Percentiles rank a stretch among this genome's conserved stretches.
phyloP scores from a whole-genome alignment of 495 filamentous ascomycete species.

The Oidiodendron maius region DNA sequence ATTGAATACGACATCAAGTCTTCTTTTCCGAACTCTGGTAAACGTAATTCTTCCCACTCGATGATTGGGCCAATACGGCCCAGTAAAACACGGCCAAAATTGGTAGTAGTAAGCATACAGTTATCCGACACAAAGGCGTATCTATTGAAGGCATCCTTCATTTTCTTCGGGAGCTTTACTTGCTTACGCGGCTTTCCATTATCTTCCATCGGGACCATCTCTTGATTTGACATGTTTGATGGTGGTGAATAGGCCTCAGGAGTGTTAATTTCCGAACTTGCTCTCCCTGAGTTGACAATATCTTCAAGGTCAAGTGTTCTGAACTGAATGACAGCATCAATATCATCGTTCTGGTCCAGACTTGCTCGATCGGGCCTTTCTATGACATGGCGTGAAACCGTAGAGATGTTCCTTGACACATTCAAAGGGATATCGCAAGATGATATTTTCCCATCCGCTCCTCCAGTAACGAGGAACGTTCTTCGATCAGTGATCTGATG shows the following conservation, averaged over 20 bases:
- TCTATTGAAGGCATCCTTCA: slow-evolving; percentile 48
- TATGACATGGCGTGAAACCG: background rate
- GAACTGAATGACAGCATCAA: background rate
- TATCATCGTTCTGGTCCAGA: background rate
- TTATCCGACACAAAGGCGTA: slow-evolving; percentile 60
- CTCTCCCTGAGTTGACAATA: background rate
- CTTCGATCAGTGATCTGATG: slow-evolving; percentile 20
- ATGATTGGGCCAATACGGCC: slow-evolving; percentile 28
- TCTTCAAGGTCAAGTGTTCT: background rate
- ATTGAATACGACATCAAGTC: slow-evolving; percentile 41
- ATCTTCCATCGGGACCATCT: background rate
- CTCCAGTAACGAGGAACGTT: slow-evolving; percentile 65
- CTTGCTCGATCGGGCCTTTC: background rate
- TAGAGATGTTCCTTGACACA: background rate
- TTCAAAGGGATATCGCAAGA: background rate
- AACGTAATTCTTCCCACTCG: slow-evolving; percentile 32
- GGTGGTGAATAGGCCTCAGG: background rate
- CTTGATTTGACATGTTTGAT: background rate
- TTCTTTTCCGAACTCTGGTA: slow-evolving; percentile 24
- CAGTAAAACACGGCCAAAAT: slow-evolving; percentile 53
- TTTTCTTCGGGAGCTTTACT: slow-evolving; percentile 19
- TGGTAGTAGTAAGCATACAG: slow-evolving; percentile 52
- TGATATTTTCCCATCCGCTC: slow-evolving; percentile 62
- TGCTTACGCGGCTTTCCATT: slow-evolving; percentile 4
- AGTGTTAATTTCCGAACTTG: background rate